phyloP scores from a whole-genome alignment of 352 stramenopile genomes.

The Pythium apleroticum region DNA sequence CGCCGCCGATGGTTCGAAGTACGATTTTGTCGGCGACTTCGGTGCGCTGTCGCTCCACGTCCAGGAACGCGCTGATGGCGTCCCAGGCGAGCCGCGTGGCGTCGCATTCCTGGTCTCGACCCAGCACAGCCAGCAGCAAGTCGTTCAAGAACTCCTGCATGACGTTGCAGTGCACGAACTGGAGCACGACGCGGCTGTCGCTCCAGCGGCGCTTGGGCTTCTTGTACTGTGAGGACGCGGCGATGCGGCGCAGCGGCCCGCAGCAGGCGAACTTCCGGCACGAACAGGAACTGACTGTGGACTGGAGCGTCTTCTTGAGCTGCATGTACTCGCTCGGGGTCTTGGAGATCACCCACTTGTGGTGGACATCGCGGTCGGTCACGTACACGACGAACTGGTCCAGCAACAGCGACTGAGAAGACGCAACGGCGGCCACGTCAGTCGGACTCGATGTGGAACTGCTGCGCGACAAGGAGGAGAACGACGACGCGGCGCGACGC shows the following conservation, averaged over 20 bases:
- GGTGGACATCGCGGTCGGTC: constrained; percentile 57
- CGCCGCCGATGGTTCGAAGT: constrained; percentile 16
- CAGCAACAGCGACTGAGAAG: constrained; percentile 1
- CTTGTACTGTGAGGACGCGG: constrained; percentile 45
- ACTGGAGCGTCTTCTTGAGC: constrained; percentile 43
- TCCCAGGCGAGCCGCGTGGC: constrained; percentile 33
- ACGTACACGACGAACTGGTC: constrained; percentile 72
- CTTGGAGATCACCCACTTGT: constrained; percentile 76
- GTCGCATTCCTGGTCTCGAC: constrained; percentile 43
- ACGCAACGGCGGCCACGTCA: constrained; percentile 8
- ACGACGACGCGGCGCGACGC: constrained; percentile 30
- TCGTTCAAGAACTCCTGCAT: constrained; percentile 74
- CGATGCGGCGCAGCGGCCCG: constrained; percentile 49
- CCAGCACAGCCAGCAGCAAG: constrained; percentile 39
- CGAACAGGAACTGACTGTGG: constrained; percentile 32
- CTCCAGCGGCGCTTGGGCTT: constrained; percentile 35
- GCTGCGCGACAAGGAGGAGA: constrained; percentile 21
- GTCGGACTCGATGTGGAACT: constrained; percentile 16
- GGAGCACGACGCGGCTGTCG: constrained; percentile 33
- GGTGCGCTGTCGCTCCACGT: constrained; percentile 27
- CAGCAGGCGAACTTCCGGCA: constrained; percentile 61
- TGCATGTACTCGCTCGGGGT: constrained; percentile 42
- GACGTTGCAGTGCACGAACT: constrained; percentile 43
- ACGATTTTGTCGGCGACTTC: constrained; percentile 30
- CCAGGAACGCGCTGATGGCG: constrained; percentile 56